Evolutionary conservation across 148 eudicot species (phyloP), one percentile per base, ranked within the genome.

Genomic region (Pouteria glomerata): DNA sequence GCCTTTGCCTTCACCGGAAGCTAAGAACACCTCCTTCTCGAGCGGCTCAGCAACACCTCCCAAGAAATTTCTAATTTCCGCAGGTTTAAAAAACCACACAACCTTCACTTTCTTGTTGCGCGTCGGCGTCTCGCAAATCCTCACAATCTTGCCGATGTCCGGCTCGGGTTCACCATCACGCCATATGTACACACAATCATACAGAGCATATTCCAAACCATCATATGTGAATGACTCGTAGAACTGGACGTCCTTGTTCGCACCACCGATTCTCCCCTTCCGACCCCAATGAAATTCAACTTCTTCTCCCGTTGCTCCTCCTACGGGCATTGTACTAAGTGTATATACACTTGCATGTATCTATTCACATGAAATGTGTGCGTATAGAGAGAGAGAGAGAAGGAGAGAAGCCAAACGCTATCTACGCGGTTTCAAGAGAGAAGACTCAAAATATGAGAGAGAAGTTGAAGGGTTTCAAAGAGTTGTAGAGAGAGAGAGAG

Each of bases 61-160:
- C 50, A 88, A 55, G 53, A 65, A 80, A 47, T 52, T 34, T n/a
- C 41, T 29, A 29, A 92, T 66, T 45, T 92, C 95, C 21, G 29
- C 31, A 0, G 97, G 90, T 10, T 82, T 84, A 16, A 89, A 87
- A 70, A 85, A 89, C 92, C 95, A 92, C 0, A 86, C 75, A 53
- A 88, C 44, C 74, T 79, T 86, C 56, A 85, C 74, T 52, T 4
- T 82, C 72, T 70, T 87, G 1, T 41, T 48, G 45, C 69, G 73
- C 11, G 52, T 61, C 0, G 73, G n/a, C 1, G 61, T 61, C 74
- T 74, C 83, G 82, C 83, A 87, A 21, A 89, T 80, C 77, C 71
- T 86, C 3, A 82, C 68, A 19, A 92, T 48, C 71, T 86, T 92
- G 18, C 89, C 97, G 31, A 92, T 81, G 19, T 84, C 76, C 0